phyloP scores from a whole-genome alignment of 768 basidiomycete species.

The Mycena belliarum region DNA sequence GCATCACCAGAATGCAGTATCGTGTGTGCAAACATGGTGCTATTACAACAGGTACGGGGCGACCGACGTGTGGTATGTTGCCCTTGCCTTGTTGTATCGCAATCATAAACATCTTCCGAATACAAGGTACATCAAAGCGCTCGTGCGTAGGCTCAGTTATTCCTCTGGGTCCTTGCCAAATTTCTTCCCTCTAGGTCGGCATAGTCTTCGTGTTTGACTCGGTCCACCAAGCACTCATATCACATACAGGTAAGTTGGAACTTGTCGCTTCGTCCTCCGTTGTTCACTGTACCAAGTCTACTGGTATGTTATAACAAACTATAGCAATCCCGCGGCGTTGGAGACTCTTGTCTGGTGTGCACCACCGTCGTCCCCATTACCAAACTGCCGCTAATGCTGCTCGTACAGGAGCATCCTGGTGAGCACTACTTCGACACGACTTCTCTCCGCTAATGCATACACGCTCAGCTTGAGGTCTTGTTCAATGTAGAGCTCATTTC shows the following conservation, averaged over 20 bases:
- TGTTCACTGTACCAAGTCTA: conserved; percentile 40
- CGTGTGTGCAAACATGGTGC: conserved; percentile 58
- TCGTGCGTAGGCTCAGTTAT: conserved; percentile 34
- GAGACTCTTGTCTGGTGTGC: conserved; percentile 48
- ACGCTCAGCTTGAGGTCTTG: conserved; percentile 51
- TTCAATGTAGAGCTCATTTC: conserved; percentile 47
- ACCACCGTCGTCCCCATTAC: not conserved
- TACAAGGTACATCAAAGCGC: conserved; percentile 47
- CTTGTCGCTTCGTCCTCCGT: conserved; percentile 12
- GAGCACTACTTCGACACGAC: conserved; percentile 13
- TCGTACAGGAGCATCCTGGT: conserved; percentile 52
- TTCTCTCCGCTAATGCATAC: not conserved
- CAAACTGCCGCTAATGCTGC: not conserved
- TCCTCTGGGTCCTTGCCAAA: not conserved
- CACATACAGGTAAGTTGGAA: conserved; percentile 43
- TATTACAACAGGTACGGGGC: conserved; percentile 48
- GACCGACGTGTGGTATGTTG: conserved; percentile 11
- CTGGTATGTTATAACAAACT: conserved; percentile 54
- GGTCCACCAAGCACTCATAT: conserved; percentile 53
- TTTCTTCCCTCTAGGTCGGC: conserved; percentile 38
- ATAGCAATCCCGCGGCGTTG: conserved; percentile 42
- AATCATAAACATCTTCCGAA: not conserved
- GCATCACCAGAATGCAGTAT: conserved; percentile 37
- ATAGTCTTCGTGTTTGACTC: conserved; percentile 52
- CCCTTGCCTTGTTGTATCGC: conserved; percentile 27